These are phyloP conservation scores for Vitis rupestris DNA, from an alignment of 164 flowering plant genomes.

Conservation along the genomic window DNA sequence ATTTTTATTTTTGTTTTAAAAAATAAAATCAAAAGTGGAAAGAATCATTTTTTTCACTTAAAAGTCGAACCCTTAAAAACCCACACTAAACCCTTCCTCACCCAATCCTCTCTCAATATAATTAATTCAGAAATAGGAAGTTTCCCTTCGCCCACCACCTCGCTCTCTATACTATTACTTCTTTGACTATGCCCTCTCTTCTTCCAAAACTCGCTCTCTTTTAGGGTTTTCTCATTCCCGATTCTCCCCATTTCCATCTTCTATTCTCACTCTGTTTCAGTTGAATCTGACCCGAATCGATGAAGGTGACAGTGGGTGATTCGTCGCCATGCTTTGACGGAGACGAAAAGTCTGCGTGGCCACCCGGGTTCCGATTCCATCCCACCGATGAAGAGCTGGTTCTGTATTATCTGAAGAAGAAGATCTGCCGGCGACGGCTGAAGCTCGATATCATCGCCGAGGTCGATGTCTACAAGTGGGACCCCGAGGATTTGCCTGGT, in stretches of 20 bases:
- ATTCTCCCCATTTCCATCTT: neutral
- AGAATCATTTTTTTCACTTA: no score
- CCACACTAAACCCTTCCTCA: no score
- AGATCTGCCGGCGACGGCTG: constrained; percentile 41
- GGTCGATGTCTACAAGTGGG: constrained; percentile 63
- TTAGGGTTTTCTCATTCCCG: neutral
- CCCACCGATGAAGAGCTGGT: constrained; percentile 75
- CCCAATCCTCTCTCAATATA: no score
- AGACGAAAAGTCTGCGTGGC: constrained; percentile 23
- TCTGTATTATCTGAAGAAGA: constrained; percentile 54
- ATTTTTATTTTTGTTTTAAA: no score
- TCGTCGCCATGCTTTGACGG: constrained; percentile 1
- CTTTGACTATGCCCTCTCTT: no score
- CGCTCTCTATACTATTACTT: no score
- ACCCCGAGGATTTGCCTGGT: constrained; percentile 77
- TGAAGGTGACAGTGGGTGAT: constrained; percentile 1
- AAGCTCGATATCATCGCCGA: constrained; percentile 46
- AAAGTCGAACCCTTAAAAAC: no score
- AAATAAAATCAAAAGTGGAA: no score
- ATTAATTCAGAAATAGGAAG: no score
- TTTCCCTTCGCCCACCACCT: no score
- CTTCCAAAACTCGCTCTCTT: neutral
- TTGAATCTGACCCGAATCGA: neutral
- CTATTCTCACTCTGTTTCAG: neutral
- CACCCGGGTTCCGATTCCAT: constrained; percentile 69